Percentiles rank a stretch among this genome's conserved stretches.
phyloP scores from a whole-genome alignment of 2,329 filamentous ascomycete species.

The Pseudomassariella vexata region DNA sequence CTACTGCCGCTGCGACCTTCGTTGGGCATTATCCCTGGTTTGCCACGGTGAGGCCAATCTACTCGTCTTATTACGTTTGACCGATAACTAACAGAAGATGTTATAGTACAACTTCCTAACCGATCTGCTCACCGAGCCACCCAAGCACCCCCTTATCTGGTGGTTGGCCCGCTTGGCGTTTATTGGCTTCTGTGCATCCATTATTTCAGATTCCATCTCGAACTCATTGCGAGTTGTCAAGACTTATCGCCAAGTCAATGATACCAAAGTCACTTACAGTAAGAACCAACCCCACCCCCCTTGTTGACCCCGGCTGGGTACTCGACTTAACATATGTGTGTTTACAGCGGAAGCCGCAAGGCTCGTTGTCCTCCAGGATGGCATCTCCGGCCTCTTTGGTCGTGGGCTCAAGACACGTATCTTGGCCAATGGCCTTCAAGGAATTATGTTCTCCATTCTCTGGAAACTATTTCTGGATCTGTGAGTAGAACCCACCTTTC shows the following conservation, averaged over 20 bases:
- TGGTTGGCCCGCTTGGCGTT: slow-evolving; percentile 38
- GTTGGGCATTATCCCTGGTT: slow-evolving; percentile 46
- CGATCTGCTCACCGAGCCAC: slow-evolving; percentile 31
- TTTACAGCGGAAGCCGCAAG: slow-evolving; percentile 34
- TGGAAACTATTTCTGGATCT: slow-evolving; percentile 43
- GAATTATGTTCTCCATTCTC: slow-evolving; percentile 39
- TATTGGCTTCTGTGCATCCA: slow-evolving; percentile 37
- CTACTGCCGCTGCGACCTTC: slow-evolving; percentile 41
- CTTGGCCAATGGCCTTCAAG: slow-evolving; percentile 40
- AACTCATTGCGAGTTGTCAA: slow-evolving; percentile 43
- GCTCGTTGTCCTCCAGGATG: slow-evolving; percentile 33
- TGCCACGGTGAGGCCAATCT: slow-evolving; percentile 30
- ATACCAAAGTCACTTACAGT: slow-evolving; percentile 40
- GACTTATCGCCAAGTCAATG: slow-evolving; percentile 44
- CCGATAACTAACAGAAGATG: neutral
- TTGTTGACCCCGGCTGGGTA: neutral
- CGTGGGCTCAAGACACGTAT: slow-evolving; percentile 41
- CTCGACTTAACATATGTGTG: neutral
- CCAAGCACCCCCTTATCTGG: slow-evolving; percentile 30
- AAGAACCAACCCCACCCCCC: slow-evolving; percentile 5
- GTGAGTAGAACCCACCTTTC: too few species aligned
- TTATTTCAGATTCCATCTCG: slow-evolving; percentile 39
- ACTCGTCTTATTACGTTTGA: too few species aligned
- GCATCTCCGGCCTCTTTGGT: slow-evolving; percentile 34
- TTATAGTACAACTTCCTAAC: slow-evolving; percentile 36